phyloP scores from a whole-genome alignment of 352 stramenopile species.

The Chrysophaeum taylorii region DNA sequence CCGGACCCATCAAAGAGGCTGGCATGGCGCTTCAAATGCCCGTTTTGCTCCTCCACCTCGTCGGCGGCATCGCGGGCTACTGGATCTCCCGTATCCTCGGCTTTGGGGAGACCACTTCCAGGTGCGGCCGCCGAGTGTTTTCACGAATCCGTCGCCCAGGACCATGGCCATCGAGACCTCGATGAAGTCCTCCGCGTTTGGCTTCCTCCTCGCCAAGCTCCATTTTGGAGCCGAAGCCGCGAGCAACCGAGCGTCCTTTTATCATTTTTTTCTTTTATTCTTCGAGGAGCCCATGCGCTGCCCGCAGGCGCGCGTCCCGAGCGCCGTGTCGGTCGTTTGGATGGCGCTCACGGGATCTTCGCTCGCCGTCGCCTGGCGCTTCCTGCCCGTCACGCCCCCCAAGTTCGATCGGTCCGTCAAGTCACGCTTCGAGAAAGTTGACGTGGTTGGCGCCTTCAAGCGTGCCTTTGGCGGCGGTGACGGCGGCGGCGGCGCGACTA shows the following conservation, averaged over 20 bases:
- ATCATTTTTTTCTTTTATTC: too few relatives aligned
- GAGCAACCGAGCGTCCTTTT: too few relatives aligned
- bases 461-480: neutral
- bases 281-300: too few relatives aligned
- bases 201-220: conserved; percentile 71
- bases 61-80: conserved; percentile 66
- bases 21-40: conserved; percentile 56
- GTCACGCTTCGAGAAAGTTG: neutral
- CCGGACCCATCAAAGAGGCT: conserved; percentile 55
- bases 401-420: neutral
- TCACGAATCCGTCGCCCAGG: too few relatives aligned
- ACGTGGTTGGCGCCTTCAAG: neutral
- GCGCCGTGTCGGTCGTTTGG: conserved; percentile 68
- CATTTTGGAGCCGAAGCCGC: conserved; percentile 64
- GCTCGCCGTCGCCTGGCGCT: conserved; percentile 66
- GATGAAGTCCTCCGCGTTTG: conserved; percentile 63
- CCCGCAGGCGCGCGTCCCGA: conserved; percentile 59
- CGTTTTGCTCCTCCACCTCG: conserved; percentile 62
- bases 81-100: conserved; percentile 49
- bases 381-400: conserved; percentile 49
- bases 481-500: too few relatives aligned
- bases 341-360: conserved; percentile 67
- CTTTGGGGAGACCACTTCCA: conserved; percentile 57
- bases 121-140: conserved; percentile 30
- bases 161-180: conserved; percentile 43